These are phyloP conservation scores for Talaromyces wortmannii DNA, from an alignment of 495 filamentous ascomycete genomes.

Conservation along the genomic window DNA sequence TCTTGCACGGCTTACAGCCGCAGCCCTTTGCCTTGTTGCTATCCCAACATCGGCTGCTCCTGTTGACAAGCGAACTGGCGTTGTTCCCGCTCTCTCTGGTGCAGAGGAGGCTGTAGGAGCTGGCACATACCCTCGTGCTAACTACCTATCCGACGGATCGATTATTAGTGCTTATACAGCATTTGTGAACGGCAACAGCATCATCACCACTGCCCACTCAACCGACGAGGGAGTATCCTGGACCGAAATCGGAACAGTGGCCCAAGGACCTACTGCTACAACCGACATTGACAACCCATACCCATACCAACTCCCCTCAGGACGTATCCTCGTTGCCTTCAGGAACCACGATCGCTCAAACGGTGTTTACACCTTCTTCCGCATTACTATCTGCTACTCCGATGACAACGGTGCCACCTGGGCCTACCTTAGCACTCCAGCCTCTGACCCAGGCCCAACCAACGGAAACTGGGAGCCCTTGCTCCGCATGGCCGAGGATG, in stretches of 20 bases:
- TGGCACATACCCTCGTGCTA: conserved; percentile 46
- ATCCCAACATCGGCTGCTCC: not conserved
- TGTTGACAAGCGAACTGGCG: conserved; percentile 1
- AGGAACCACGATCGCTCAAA: conserved; percentile 39
- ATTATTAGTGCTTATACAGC: conserved; percentile 39
- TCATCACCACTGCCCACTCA: conserved; percentile 30
- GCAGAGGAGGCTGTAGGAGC: conserved; percentile 9
- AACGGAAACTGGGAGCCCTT: conserved; percentile 48
- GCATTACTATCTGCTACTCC: conserved; percentile 43
- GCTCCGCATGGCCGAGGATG: conserved; percentile 27
- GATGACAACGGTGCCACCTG: conserved; percentile 37
- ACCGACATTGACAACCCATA: conserved; percentile 46
- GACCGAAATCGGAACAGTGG: conserved; percentile 20
- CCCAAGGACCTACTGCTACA: conserved; percentile 15
- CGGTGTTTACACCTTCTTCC: conserved; percentile 32
- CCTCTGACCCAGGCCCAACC: conserved; percentile 14
- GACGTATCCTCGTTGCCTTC: conserved; percentile 39
- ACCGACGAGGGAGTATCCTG: conserved; percentile 35
- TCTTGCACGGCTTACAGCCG: conserved; percentile 1
- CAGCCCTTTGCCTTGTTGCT: not conserved
- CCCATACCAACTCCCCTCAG: conserved; percentile 36
- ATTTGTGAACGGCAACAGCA: conserved; percentile 17
- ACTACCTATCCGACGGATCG: conserved; percentile 26
- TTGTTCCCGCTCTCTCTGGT: conserved; percentile 5
- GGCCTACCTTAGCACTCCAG: conserved; percentile 37